These are phyloP conservation scores for Gentiana macrophylla DNA, from an alignment of 257 asterid species.

Conservation along the genomic window DNA sequence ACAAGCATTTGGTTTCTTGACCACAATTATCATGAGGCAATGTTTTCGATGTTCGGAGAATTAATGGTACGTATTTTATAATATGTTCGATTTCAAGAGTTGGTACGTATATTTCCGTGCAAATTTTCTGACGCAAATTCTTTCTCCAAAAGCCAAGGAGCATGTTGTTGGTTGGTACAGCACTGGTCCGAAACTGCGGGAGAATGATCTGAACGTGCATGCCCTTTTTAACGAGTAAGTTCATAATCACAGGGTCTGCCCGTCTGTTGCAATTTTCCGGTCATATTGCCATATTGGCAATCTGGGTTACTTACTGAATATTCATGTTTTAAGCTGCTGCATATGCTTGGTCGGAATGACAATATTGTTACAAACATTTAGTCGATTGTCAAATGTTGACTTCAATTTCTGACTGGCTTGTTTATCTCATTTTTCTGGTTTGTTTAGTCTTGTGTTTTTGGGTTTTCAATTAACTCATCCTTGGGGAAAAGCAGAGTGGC, in stretches of 20 bases:
- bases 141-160: constrained; percentile 61
- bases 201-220: constrained; percentile 72
- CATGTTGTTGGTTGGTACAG: constrained; percentile 99
- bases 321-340: no score
- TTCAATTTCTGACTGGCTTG: no score
- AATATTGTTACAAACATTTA: no score
- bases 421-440: no score
- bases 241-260: background rate
- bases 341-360: no score
- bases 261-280: background rate
- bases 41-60: constrained; percentile 96
- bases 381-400: no score
- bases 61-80: constrained; percentile 43
- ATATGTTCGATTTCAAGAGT: no score
- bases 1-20: constrained; percentile 96
- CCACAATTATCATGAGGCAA: constrained; percentile 88
- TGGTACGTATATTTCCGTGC: background rate
- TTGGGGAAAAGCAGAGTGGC: no score
- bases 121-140: constrained; percentile 10
- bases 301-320: no score
- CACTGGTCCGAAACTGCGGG: constrained; percentile 89
- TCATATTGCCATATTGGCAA: no score
- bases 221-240: constrained; percentile 73
- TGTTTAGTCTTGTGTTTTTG: no score
- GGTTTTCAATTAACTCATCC: no score